Evolutionary conservation across 805 yeast genomes (phyloP).

Genomic region (Blastobotrys attinorum): DNA sequence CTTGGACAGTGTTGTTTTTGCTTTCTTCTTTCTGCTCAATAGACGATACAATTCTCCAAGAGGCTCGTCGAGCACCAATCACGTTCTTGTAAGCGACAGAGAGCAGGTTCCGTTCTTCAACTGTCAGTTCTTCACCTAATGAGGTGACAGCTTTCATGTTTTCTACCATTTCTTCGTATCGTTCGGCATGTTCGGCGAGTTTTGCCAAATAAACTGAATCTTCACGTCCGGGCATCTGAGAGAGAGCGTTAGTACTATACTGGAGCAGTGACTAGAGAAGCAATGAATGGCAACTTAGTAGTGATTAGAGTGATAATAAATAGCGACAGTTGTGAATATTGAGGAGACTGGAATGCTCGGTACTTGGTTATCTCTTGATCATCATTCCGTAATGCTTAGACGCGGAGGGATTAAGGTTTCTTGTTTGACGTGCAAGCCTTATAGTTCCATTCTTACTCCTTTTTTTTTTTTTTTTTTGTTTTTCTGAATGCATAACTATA

Average conservation of each 20-base stretch:
- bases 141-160: slow-evolving; percentile 97
- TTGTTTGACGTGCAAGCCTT: too few relatives aligned
- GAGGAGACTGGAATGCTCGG: too few relatives aligned
- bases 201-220: slow-evolving; percentile 57
- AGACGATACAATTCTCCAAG: slow-evolving; percentile 98
- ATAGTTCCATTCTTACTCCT: too few relatives aligned
- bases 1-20: slow-evolving; percentile 89
- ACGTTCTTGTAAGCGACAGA: slow-evolving; percentile 98
- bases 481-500: too few relatives aligned
- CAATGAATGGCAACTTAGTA: background rate
- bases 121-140: slow-evolving; percentile 88
- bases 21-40: slow-evolving; percentile 98
- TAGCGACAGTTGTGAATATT: too few relatives aligned
- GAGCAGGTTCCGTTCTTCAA: slow-evolving; percentile 94
- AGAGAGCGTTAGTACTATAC: background rate
- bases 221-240: slow-evolving; percentile 14
- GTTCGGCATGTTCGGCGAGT: slow-evolving; percentile 98
- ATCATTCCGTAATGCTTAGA: too few relatives aligned
- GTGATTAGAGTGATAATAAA: background rate
- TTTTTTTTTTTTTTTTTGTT: too few relatives aligned
- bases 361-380: too few relatives aligned
- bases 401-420: too few relatives aligned
- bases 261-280: background rate
- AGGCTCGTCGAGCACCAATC: slow-evolving; percentile 98
- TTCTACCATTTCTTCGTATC: slow-evolving; percentile 99